These are phyloP conservation scores for Quercus gilva DNA, from an alignment of 306 rosid genomes.

Conservation along the genomic window DNA sequence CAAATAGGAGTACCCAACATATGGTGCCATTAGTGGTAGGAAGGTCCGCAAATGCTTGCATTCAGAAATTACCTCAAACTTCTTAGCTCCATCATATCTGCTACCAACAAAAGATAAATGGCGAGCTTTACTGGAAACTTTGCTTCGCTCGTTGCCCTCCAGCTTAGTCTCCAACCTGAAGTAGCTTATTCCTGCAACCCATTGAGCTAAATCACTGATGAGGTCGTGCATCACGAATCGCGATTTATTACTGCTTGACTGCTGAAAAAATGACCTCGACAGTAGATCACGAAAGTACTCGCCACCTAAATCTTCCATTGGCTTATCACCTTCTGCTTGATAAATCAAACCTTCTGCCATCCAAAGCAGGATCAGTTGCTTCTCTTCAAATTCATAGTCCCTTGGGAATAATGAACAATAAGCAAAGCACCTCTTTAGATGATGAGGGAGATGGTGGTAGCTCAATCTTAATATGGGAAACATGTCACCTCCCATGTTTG, in stretches of 20 bases:
- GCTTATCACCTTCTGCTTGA: neutral
- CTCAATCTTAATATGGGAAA: neutral
- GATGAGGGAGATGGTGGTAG: neutral
- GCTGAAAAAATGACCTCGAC: neutral
- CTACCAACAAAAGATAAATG: too few relatives aligned
- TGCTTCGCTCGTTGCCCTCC: neutral
- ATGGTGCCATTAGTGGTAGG: too few relatives aligned
- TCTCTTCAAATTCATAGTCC: neutral
- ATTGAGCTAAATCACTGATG: neutral
- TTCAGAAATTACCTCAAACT: too few relatives aligned
- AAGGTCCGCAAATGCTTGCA: too few relatives aligned
- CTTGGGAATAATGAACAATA: conserved; percentile 7
- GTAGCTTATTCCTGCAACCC: neutral
- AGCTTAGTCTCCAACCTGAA: too few relatives aligned
- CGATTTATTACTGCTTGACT: neutral
- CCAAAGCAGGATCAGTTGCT: neutral
- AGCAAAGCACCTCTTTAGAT: conserved; percentile 3
- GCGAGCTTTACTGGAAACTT: neutral
- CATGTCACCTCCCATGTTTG: neutral
- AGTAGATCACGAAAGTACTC: neutral
- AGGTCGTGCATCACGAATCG: neutral
- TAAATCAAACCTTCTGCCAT: neutral
- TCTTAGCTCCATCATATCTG: too few relatives aligned
- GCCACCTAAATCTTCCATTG: neutral
- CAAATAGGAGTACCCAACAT: too few relatives aligned